A percentile compares a stretch with the other conserved stretches of the same genome.
Evolutionary conservation across 306 rosid species (phyloP).

Genomic region (Fragaria nilgerrensis): DNA sequence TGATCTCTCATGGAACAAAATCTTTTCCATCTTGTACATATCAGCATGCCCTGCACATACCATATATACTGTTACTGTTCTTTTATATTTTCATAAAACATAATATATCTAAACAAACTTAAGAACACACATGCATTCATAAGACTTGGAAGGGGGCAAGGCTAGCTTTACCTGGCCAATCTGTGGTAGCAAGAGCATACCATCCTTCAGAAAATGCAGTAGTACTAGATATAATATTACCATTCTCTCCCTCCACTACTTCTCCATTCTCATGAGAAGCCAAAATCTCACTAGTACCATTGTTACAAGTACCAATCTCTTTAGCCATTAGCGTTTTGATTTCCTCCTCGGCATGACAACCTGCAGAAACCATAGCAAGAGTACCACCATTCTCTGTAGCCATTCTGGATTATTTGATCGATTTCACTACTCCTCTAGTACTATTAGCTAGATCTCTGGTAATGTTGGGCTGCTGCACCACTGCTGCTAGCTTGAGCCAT

Average conservation of each 20-base stretch:
- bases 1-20: background rate
- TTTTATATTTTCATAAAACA: no score
- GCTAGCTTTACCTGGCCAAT: slow-evolving; percentile 1
- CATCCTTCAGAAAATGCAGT: background rate
- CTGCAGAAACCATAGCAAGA: background rate
- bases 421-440: background rate
- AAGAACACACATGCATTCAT: slow-evolving; percentile 1
- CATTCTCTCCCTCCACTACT: background rate
- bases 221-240: background rate
- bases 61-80: background rate
- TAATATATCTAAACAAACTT: no score
- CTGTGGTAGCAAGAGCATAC: background rate
- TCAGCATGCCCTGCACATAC: background rate
- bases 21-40: background rate
- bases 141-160: no score
- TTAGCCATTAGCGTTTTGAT: background rate
- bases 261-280: background rate
- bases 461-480: background rate
- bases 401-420: background rate
- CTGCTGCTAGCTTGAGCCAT: background rate
- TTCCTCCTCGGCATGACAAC: background rate
- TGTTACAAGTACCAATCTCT: background rate
- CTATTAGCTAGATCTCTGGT: background rate
- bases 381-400: background rate
- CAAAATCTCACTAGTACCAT: background rate